phyloP scores from a whole-genome alignment of 768 basidiomycete species.

The Mrakia blollopis region DNA sequence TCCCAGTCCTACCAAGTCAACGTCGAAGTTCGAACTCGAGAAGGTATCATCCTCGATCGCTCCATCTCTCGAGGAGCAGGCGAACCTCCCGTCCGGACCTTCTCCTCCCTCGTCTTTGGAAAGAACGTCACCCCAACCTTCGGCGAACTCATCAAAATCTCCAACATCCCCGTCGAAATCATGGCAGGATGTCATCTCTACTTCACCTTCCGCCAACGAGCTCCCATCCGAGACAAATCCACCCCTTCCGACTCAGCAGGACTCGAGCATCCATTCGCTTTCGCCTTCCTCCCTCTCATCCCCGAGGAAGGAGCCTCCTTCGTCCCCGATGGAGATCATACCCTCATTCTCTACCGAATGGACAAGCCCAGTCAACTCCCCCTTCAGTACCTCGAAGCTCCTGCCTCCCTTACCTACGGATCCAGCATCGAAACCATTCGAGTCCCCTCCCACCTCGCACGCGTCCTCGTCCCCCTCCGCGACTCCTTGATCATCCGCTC shows the following conservation, averaged over 20 bases:
- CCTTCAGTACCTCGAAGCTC: constrained; percentile 65
- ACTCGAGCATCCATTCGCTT: constrained; percentile 77
- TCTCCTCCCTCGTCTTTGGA: constrained; percentile 85
- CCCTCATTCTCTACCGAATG: constrained; percentile 73
- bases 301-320: constrained; percentile 64
- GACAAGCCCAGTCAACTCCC: constrained; percentile 56
- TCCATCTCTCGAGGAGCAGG: constrained; percentile 74
- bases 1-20: constrained; percentile 76
- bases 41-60: constrained; percentile 63
- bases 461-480: constrained; percentile 61
- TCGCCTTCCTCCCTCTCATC: constrained; percentile 84
- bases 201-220: constrained; percentile 79
- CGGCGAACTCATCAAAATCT: constrained; percentile 86
- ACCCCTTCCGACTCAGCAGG: constrained; percentile 38
- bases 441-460: constrained; percentile 59
- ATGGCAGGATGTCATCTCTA: constrained; percentile 82
- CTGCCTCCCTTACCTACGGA: constrained; percentile 57
- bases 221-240: constrained; percentile 37
- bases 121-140: constrained; percentile 84
- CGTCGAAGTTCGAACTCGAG: constrained; percentile 73
- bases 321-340: constrained; percentile 83
- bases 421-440: constrained; percentile 42
- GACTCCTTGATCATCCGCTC: constrained; percentile 78
- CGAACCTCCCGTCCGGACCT: constrained; percentile 71
- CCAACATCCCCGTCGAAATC: constrained; percentile 58